Evolutionary conservation across 352 stramenopile genomes (phyloP), one percentile per base, ranked within the genome.

Genomic region (Pythium volutum): DNA sequence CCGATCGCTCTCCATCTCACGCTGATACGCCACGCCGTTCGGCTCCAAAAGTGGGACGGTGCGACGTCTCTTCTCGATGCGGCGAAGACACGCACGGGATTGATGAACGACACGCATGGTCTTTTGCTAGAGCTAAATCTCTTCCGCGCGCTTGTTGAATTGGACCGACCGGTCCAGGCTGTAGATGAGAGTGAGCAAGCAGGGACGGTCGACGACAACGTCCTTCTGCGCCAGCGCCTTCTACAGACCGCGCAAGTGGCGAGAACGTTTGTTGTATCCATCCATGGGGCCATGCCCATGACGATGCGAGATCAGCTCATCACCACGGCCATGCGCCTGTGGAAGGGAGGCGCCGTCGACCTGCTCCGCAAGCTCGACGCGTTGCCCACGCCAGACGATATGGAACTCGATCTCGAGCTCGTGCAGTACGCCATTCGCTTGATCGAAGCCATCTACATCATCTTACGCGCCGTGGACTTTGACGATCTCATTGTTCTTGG

Each of bases 401-500:
- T 20, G 20, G 31, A 34, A 26, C n/a, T 57, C 0, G 49, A 59
- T 15, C 25, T 9, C 9, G 18, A 18, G 9, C 15, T 56, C 1
- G 25, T 54, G 2, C 41, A 39, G 20, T 20, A 49, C 15, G 53
- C 29, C 10, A 42, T 64, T 16, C 1, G 9, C 2, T 6, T 87
- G 26, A 53, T 88, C 12, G 48, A 85, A 45, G 46, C 71, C 4
- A 64, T 84, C 20, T 78, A 89, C 34, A 45, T 69, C 10, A 58
- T 67, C 8, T 74, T 88, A n/a, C 69, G 46, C 2, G 54, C 52
- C 3, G 47, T 76, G 7, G 64, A 84, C 15, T 76, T 81, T 34
- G 79, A 89, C 14, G 82, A 89, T 46, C 8, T 84, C 18, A 33
- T 89, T 10, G 62, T 88, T 23, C 70, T 82, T 36, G 75, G 66